These are phyloP conservation scores for Trichosanthes cucumerina DNA, from an alignment of 306 rosid genomes.

Conservation along the genomic window DNA sequence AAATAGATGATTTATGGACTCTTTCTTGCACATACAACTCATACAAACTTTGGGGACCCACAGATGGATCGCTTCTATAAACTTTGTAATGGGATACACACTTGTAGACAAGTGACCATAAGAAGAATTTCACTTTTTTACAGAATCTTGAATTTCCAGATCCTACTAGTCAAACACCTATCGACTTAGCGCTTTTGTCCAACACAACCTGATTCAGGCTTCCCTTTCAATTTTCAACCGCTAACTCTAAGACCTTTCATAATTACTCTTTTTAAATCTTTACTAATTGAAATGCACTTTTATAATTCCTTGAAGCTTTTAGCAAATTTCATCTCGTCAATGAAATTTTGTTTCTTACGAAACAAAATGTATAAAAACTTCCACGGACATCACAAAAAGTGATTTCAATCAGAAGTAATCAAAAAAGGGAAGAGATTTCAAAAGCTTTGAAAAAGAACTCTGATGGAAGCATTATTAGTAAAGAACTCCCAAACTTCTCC, in stretches of 20 bases:
- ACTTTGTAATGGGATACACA: background rate
- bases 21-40: background rate
- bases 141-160: background rate
- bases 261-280: background rate
- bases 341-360: background rate
- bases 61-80: background rate
- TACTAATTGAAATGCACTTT: background rate
- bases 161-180: background rate
- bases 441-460: too few relatives aligned
- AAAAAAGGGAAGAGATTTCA: too few relatives aligned
- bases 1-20: background rate
- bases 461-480: too few relatives aligned
- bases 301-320: background rate
- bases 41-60: background rate
- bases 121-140: background rate
- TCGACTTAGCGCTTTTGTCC: background rate
- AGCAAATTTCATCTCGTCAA: background rate
- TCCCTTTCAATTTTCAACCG: background rate
- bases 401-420: too few relatives aligned
- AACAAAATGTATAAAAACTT: too few relatives aligned
- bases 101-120: background rate
- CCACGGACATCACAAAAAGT: too few relatives aligned
- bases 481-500: too few relatives aligned
- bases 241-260: background rate
- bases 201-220: background rate